Conservation (phyloP, 495 filamentous ascomycete species). For the Penicillium steckii region DNA sequence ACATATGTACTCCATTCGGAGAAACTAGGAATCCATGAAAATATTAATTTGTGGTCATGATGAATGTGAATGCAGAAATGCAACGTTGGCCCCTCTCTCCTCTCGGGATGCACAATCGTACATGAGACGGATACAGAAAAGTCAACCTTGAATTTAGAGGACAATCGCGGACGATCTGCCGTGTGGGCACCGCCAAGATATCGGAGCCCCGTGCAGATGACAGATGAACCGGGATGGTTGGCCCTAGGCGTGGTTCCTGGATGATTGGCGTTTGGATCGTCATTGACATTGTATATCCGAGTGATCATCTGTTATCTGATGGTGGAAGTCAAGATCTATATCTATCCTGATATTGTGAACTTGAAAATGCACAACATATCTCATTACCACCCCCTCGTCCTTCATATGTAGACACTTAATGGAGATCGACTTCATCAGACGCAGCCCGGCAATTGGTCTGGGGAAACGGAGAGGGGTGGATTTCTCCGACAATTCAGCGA, state of each 20-base stretch:
- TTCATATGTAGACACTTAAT: no score
- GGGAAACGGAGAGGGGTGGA: background rate
- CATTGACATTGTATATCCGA: conserved; percentile 5
- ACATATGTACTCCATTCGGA: no score
- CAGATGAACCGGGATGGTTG: conserved; percentile 24
- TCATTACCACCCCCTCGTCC: no score
- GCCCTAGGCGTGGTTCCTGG: conserved; percentile 15
- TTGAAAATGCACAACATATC: no score
- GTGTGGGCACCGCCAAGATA: conserved; percentile 44
- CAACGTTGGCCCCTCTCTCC: background rate
- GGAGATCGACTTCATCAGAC: no score
- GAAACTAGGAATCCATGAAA: background rate
- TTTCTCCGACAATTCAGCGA: conserved; percentile 12
- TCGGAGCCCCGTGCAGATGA: conserved; percentile 41
- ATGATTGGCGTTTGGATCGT: conserved; percentile 21
- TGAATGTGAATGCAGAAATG: conserved; percentile 1
- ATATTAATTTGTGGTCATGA: no score
- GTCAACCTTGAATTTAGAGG: conserved; percentile 28
- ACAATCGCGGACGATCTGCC: conserved; percentile 43
- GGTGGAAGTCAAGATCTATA: background rate
- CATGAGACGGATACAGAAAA: conserved; percentile 3
- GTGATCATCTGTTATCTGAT: conserved; percentile 1
- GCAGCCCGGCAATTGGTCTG: conserved; percentile 4
- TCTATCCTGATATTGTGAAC: no score
- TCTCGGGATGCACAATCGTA: background rate